Conservation (phyloP, 805 yeast species). For the Schizosaccharomyces octosporus region DNA sequence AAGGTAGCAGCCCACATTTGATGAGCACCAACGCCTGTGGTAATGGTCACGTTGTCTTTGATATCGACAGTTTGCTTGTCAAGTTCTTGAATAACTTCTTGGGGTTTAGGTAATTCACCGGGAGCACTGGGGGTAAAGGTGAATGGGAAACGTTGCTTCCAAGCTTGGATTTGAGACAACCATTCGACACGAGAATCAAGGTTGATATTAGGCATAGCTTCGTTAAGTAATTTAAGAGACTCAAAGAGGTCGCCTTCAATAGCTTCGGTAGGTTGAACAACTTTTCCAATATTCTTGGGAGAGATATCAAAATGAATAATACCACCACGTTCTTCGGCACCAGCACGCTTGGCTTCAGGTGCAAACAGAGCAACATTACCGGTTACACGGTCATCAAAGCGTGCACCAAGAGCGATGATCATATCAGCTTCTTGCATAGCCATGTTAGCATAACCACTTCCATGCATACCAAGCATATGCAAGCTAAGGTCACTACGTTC, state of each 20-base stretch:
- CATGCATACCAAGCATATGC: slow-evolving; percentile 98
- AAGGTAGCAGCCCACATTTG: slow-evolving; percentile 99
- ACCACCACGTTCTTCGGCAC: slow-evolving; percentile 75
- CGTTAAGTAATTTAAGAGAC: slow-evolving; percentile 49
- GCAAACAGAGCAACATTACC: slow-evolving; percentile 69
- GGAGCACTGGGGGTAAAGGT: slow-evolving; percentile 52
- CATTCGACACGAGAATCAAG: slow-evolving; percentile 49
- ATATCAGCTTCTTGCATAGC: slow-evolving; percentile 87
- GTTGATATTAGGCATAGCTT: slow-evolving; percentile 13
- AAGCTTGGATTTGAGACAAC: slow-evolving; percentile 45
- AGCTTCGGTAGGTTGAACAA: slow-evolving; percentile 79
- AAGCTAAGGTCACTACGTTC: slow-evolving; percentile 73
- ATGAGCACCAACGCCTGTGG: slow-evolving; percentile 98
- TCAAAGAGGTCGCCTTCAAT: slow-evolving; percentile 84
- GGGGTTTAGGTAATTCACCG: slow-evolving; percentile 51
- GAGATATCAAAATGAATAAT: slow-evolving; percentile 86
- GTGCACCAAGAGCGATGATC: slow-evolving; percentile 82
- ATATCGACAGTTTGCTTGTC: slow-evolving; percentile 42
- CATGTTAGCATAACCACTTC: slow-evolving; percentile 78
- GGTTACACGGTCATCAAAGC: slow-evolving; percentile 97
- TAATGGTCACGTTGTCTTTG: slow-evolving; percentile 53
- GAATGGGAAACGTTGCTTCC: slow-evolving; percentile 78
- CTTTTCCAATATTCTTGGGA: slow-evolving; percentile 93
- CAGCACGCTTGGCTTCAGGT: slow-evolving; percentile 79
- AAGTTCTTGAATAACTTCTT: slow-evolving; percentile 62